Base-by-base conservation (phyloP, 768 basidiomycete species). In the Serendipita vermifera region DNA sequence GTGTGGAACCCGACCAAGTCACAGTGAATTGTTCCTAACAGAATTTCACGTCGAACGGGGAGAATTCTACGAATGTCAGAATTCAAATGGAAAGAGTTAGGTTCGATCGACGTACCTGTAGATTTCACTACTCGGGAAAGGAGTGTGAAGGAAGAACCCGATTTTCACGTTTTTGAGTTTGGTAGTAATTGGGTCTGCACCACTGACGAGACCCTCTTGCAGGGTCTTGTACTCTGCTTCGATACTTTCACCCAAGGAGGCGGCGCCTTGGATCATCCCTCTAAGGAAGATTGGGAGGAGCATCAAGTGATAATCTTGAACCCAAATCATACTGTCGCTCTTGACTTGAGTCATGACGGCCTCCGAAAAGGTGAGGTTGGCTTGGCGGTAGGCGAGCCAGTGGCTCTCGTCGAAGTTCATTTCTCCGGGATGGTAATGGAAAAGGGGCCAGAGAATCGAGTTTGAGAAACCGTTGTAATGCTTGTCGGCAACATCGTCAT, bases 341-440 rank as follows among this genome's bases (percentile, higher is more conserved):
- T 76, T 78, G 56, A 91, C 73, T 67, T 91, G 86, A 41, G 76
- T 73, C 59, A 80, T 77, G 57, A 98, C 87, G 20, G 77, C 87
- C 68, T 97, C 86, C 0, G 96, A 94, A 64, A 99, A 99, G 62
- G 81, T 77, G 72, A 93, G 74, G 69, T 98, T 99, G 41, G 94
- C 94, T 69, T 96, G 91, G 33, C 96, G 83, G 70, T 98, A 99
- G 13, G 91, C 96, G 55, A 83, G 80, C 96, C 96, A 99, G 68
- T 98, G 89, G 66, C 88, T 88, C 72, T 96, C 91, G 69, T 97
- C 94, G 66, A 99, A 99, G 71, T 91, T 94, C 92, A 99, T 98
- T 73, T 98, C 96, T 61, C 94, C 94, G 5, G 96, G 96, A 69
- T 98, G 94, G 71, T 97, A 99, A 69, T 99, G 96, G 77, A 99